Evolutionary conservation across 225 moss, liverwort and hornwort genomes (phyloP).

Genomic region (Marchantia paleacea): DNA sequence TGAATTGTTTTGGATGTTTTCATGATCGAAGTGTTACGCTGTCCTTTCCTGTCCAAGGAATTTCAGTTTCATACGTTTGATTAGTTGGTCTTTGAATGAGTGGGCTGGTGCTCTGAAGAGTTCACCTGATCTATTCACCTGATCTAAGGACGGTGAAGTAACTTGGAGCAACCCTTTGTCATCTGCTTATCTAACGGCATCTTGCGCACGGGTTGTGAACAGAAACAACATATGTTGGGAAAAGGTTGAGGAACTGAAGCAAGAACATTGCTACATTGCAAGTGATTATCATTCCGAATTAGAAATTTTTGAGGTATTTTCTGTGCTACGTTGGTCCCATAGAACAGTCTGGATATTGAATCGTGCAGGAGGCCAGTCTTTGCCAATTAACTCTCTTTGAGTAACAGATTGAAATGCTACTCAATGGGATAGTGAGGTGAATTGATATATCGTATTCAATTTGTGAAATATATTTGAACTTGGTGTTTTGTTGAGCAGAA

Average conservation of each 20-base stretch:
- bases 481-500: conserved; percentile 40
- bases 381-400: not conserved
- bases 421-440: not conserved
- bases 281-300: conserved; percentile 74
- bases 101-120: not conserved
- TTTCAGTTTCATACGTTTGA: too few relatives aligned
- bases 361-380: not conserved
- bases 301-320: conserved; percentile 62
- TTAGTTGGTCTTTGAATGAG: too few relatives aligned
- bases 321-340: not conserved
- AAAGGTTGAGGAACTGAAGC: conserved; percentile 51
- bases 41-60: too few relatives aligned
- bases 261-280: conserved; percentile 63
- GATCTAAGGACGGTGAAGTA: not conserved
- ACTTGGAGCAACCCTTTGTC: not conserved
- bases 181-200: not conserved
- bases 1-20: too few relatives aligned
- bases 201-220: conserved; percentile 13
- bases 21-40: too few relatives aligned
- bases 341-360: not conserved
- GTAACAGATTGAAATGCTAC: not conserved
- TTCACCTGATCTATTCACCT: not conserved
- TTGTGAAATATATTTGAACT: not conserved
- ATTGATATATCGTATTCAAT: not conserved
- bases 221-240: conserved; percentile 84